Evolutionary conservation across 371 early-diverging fungal species (phyloP), one percentile per base, ranked within the genome.

Genomic region (Actinomucor elegans): DNA sequence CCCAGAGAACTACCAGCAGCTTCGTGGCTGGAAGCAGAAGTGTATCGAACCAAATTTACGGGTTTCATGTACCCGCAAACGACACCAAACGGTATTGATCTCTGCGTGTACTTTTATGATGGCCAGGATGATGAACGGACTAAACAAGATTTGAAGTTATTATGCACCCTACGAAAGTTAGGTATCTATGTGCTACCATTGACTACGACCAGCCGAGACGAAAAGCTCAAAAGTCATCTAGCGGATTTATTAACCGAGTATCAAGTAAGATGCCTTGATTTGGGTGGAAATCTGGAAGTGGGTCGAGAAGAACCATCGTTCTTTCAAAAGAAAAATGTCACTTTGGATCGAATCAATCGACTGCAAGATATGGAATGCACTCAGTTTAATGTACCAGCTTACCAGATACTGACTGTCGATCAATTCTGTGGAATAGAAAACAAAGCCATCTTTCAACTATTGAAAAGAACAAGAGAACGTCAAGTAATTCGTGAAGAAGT

Each of bases 81-180:
- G 8, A 64, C 78, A 3, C 70, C 73, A 1, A 63, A 71, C 43
- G 77, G 77, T 9, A 66, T 77, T 36, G 77, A 77, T 48, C 55
- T 77, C 1, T 69, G 73, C 17, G 65, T 77, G 4, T 77, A 77
- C 55, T 69, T 77, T 24, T 72, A 72, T 63, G 64, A 67, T 17
- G 64, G 63, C 0, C 18, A 59, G 12, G 44, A 57, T 36, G 64
- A 52, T 28, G 29, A 48, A 4, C 40, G 51, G n/a, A 54, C 47
- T 10, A 40, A 57, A 11, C 32, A 64, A 7, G 73, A 75, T 9
- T 36, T 75, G 52, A n/a, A 42, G 18, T 23, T 67, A 14, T 45
- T 75, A 5, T 62, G 64, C 56, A 54, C 37, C 6, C 35, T 75
- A 24, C 58, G 61, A 44, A 52, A 58, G 12, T 33, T 72, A 11